Conservation (phyloP, 306 rosid species). For the cucumber (Cucumis sativus) region Cucumber_9930_V3 NC_026659.2:22375001-22375500, state of each 20-base stretch:
- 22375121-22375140: background rate
- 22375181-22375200: background rate
- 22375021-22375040: constrained; percentile 40
- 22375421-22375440: too few relatives aligned
- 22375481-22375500: too few relatives aligned
- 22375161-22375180: background rate
- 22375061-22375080: constrained; percentile 44
- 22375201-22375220: background rate
- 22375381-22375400: background rate
- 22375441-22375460: too few relatives aligned
- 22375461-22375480: too few relatives aligned
- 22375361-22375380: background rate
- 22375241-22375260: background rate
- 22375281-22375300: background rate
- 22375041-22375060: constrained; percentile 63
- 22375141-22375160: background rate
- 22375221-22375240: background rate
- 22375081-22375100: constrained; percentile 12
- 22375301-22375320: background rate
- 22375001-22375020: constrained; percentile 62
- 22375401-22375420: background rate
- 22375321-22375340: background rate
- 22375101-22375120: background rate
- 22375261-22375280: background rate
- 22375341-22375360: background rate